Base-by-base conservation (phyloP, 768 basidiomycete genomes). In the Amanita pseudoporphyria region DNA sequence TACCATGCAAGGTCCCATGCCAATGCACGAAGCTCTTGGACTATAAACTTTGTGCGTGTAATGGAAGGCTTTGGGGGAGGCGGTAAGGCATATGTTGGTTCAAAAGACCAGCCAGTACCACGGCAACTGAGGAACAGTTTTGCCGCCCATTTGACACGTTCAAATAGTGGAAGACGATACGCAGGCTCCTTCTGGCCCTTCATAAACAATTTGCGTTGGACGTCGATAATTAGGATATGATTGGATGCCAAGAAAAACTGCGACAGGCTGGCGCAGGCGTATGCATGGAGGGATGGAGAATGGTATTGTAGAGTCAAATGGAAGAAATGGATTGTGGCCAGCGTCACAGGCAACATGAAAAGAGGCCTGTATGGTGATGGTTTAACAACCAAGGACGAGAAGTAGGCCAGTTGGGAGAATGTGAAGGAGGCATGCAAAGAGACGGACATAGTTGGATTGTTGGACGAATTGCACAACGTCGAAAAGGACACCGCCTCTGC, bases 61-160 rank as follows among this genome's bases (percentile, higher is more conserved):
- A 51, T 45, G 6, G 55, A 45, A 21, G 54, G 61, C 9, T 53
- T 44, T 12, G 62, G 58, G 18, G 45, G 31, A 13, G 52, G 47
- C 16, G 32, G 52, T 54, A 59, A 47, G 4, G 43, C 32, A 45
- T 55, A 14, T 14, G 53, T 55, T 5, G 60, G 59, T 52, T 65
- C 63, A 42, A 66, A 63, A 9, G 59, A 55, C 67, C 67, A 69
- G 24, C 67, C 62, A 10, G 69, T 58, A 7, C 67, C 65, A 28
- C 69, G 60, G 1, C 61, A 59, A 35, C 59, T 66, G 28, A 55
- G 52, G 36, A 58, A 56, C 16, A 70, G 56, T 30, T 61, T 57
- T 19, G 57, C 43, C 14, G 64, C 60, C 67, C 68, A 69, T 43
- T 52, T 52, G 3, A 64, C 18, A 2, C 65, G 42, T 28, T 14